phyloP scores from a whole-genome alignment of 257 asterid genomes.

The Galeopsis tetrahit region DNA sequence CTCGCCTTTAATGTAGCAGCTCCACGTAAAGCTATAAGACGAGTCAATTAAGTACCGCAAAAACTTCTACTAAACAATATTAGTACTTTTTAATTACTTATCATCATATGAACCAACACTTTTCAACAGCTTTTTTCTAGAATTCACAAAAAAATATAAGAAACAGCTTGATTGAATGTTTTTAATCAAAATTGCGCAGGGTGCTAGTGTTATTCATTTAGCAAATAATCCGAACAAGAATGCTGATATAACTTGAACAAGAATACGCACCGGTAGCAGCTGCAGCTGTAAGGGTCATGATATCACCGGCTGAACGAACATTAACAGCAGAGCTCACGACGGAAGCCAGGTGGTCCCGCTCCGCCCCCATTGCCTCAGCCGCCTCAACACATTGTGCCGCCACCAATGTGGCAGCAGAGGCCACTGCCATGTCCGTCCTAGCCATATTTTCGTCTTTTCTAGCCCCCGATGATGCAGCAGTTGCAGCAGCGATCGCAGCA shows the following conservation, averaged over 20 bases:
- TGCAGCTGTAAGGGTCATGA: conserved; percentile 94
- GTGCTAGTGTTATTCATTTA: not conserved
- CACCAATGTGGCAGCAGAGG: conserved; percentile 94
- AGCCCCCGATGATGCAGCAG: conserved; percentile 75
- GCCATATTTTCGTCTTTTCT: conserved; percentile 86
- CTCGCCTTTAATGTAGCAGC: conserved; percentile 95
- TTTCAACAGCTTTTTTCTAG: too few species aligned
- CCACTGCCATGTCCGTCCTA: conserved; percentile 91
- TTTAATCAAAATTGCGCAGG: too few species aligned
- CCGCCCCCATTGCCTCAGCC: conserved; percentile 97
- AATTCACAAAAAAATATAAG: too few species aligned
- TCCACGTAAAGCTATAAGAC: conserved; percentile 74
- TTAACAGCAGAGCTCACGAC: conserved; percentile 96
- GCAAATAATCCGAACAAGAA: not conserved
- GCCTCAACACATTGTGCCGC: conserved; percentile 99
- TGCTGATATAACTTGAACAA: not conserved
- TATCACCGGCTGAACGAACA: conserved; percentile 89
- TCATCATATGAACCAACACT: too few species aligned
- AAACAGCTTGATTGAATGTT: too few species aligned
- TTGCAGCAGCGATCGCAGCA: conserved; percentile 96
- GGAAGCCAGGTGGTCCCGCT: conserved; percentile 79
- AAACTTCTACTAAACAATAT: too few species aligned
- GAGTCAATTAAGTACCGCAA: not conserved
- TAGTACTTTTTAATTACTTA: too few species aligned
- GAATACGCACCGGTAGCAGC: conserved; percentile 83